These are phyloP conservation scores for Orychophragmus violaceus DNA, from an alignment of 345 rosid genomes.

Conservation along the genomic window DNA sequence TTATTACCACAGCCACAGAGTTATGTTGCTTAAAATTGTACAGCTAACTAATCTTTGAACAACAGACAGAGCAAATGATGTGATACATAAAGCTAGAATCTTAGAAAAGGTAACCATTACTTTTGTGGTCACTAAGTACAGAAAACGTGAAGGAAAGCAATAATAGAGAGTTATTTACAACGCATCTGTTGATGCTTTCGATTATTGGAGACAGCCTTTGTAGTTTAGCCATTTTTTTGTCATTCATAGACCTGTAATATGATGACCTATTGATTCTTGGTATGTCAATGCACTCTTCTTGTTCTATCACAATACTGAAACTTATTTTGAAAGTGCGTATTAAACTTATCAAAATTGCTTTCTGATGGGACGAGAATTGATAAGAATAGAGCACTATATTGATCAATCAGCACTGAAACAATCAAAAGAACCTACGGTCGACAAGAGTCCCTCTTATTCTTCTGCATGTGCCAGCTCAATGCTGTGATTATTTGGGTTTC, in stretches of 20 bases:
- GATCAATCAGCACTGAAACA: too few relatives aligned
- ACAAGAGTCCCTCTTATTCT: too few relatives aligned
- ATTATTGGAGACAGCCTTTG: constrained; percentile 20
- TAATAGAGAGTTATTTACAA: constrained; percentile 20
- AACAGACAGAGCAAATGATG: neutral
- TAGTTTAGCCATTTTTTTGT: constrained; percentile 16
- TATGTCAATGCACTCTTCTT: neutral
- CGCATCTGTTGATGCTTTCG: neutral
- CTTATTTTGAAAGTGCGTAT: too few relatives aligned
- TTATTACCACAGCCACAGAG: neutral
- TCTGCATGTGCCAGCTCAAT: too few relatives aligned
- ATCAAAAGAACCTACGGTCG: too few relatives aligned
- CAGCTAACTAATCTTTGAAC: neutral
- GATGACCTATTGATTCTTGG: neutral
- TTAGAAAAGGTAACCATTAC: neutral
- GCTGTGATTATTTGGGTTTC: too few relatives aligned
- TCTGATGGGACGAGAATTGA: neutral
- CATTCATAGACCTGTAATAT: neutral
- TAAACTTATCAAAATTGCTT: neutral
- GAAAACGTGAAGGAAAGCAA: neutral
- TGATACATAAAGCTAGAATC: constrained; percentile 5
- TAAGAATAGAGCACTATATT: too few relatives aligned
- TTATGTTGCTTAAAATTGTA: neutral
- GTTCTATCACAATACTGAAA: neutral
- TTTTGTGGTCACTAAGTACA: neutral